Conservation (phyloP, 179 eudicot genomes). For the Drosera spatulata region DNA sequence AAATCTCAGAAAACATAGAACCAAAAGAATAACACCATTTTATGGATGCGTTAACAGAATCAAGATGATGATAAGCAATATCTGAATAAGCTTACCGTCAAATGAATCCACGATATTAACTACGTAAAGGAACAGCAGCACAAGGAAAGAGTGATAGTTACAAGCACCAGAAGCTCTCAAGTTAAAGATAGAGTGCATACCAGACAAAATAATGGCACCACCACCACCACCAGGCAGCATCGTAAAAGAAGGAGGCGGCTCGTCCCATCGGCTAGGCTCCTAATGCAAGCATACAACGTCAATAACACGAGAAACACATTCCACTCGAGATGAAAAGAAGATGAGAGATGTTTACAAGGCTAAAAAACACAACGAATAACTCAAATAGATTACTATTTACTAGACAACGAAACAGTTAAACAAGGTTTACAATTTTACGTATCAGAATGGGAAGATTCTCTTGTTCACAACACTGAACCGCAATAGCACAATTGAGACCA, state of each 20-base stretch:
- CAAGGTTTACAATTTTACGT: no score
- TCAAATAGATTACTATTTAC: no score
- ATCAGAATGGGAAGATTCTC: no score
- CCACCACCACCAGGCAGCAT: slow-evolving; percentile 65
- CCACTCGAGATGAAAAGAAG: no score
- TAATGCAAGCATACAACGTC: slow-evolving; percentile 36
- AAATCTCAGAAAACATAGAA: slow-evolving; percentile 8
- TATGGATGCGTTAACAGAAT: slow-evolving; percentile 12
- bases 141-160: slow-evolving; percentile 47
- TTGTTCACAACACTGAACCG: no score
- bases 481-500: no score
- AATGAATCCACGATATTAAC: slow-evolving; percentile 60
- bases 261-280: slow-evolving; percentile 92
- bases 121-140: slow-evolving; percentile 66
- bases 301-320: no score
- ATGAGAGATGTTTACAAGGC: no score
- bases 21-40: slow-evolving; percentile 17
- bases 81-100: slow-evolving; percentile 66
- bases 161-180: slow-evolving; percentile 14
- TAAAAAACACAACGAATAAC: no score
- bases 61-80: slow-evolving; percentile 5
- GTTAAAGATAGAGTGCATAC: slow-evolving; percentile 26
- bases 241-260: slow-evolving; percentile 92
- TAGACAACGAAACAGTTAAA: no score
- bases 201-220: slow-evolving; percentile 25